A percentile compares a stretch with the other conserved stretches of the same genome.
Evolutionary conservation across 2,329 filamentous ascomycete genomes (phyloP).

Genomic region (Fusarium sp.): DNA sequence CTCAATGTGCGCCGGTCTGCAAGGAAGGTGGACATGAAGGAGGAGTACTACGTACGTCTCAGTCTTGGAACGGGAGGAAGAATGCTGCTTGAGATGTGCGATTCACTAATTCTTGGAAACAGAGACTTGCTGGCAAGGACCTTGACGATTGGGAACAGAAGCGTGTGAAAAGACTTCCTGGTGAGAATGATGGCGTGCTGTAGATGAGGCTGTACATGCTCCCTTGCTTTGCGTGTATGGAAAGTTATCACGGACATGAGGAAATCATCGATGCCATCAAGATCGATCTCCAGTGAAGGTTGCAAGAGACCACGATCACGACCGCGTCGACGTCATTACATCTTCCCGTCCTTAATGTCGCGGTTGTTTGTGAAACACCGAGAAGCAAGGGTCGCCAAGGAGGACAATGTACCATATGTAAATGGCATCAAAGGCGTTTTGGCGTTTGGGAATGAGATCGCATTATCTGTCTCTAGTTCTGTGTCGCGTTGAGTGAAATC

Average conservation of each 20-base stretch:
- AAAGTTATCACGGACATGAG: constrained; percentile 7
- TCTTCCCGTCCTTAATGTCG: neutral
- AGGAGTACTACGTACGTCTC: constrained; percentile 82
- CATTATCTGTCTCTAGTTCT: constrained; percentile 1
- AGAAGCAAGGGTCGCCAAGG: constrained; percentile 25
- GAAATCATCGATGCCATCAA: neutral
- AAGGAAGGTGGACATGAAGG: constrained; percentile 80
- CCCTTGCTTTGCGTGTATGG: constrained; percentile 22
- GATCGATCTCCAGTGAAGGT: neutral
- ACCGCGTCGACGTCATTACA: constrained; percentile 14
- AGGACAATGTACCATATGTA: constrained; percentile 19
- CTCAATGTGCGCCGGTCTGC: constrained; percentile 78
- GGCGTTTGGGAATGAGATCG: constrained; percentile 19
- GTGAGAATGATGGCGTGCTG: constrained; percentile 87
- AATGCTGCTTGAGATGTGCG: neutral
- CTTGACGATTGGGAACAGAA: constrained; percentile 98
- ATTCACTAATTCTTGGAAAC: constrained; percentile 24
- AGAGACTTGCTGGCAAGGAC: constrained; percentile 76
- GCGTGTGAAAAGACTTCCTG: constrained; percentile 86
- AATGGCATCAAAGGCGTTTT: constrained; percentile 24
- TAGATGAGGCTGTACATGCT: constrained; percentile 15
- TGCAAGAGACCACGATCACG: constrained; percentile 3
- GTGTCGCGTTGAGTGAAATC: neutral
- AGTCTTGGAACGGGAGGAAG: neutral
- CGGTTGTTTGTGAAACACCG: constrained; percentile 2